Base-by-base conservation (phyloP, 2,329 filamentous ascomycete genomes). In the Metarhizium album region DNA sequence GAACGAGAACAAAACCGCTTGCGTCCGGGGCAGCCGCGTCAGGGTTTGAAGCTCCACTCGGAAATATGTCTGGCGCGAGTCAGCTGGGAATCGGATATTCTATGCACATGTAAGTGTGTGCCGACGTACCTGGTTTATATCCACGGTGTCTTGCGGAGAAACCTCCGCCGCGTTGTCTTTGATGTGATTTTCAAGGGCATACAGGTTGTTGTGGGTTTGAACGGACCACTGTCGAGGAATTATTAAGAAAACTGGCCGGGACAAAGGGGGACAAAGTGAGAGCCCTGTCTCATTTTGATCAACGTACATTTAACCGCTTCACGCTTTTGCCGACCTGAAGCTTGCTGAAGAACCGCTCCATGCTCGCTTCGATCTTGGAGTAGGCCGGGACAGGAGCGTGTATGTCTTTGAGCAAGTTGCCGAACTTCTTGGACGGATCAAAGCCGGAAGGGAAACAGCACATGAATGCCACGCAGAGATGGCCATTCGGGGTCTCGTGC, bases 391-490 rank as follows among this genome's bases (percentile, higher is more conserved):
- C 77, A 0, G 74, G 74, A 16, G 52, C 61, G 51, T 81, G 78
- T 11, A 80, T 74, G 22, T 75, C 73, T 42, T 60, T 61, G 20
- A 80, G 60, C 9, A 69, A 56, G 54, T 70, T 68, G 2, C 74
- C 75, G 27, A 80, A 61, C 60, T 80, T 80, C 2, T 59, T 45
- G 0, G 70, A 66, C 0, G 76, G 74, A 45, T 78, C 71, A 46
- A 79, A 80, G 0, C 75, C 77, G 0, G 71, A 65, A 0, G 76
- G 74, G 48, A 74, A 74, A 54, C 74, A 78, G 62, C 73, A 76
- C 23, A 76, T 54, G 38, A 76, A 78, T 0, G 76, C 76, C 1
- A 72, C 66, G 1, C 66, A 64, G 3, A 65, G 59, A 51, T 78
- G 75, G 1, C 72, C 68, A 2, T 64, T 57, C 0, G 64, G 59